Base-by-base conservation (phyloP, 495 filamentous ascomycete species). In the Platismatia glauca region DNA sequence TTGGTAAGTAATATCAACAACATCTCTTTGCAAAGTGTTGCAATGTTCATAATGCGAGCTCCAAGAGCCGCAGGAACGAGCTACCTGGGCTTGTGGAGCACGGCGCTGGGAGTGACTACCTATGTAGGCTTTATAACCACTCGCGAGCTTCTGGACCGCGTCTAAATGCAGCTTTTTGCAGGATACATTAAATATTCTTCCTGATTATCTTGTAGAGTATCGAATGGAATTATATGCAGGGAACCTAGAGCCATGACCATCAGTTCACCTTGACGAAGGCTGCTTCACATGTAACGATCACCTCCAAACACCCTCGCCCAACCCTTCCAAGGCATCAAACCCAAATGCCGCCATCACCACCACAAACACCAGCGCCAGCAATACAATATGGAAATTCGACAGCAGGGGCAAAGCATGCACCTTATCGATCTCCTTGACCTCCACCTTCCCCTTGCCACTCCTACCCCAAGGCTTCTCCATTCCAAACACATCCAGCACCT, bases 401-500 rank as follows among this genome's bases (percentile, higher is more conserved):
- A 71, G 41, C n/a, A 71, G 22, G 27, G 68, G 69, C 57, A 64
- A 53, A 15, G 43, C 55, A 60, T 70, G 68, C 53, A 66, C 22
- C 61, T 48, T 44, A 35, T 71, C 69, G 56, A 71, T 71, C 24
- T 64, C 63, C 60, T 62, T 63, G 4, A 66, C 59, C 34, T 66
- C 60, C 20, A 55, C 39, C 29, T 63, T 63, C 31, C 27, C 37
- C 33, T 37, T 50, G 12, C 24, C 43, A 12, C 22, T 61, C 11
- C 13, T 35, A 27, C 7, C 39, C 70, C 70, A 71, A 12, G 69
- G 69, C 38, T 64, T 66, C n/a, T 46, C 56, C 64, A 70, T 67
- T 27, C 56, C 57, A 57, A 70, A 65, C 2, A 64, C 64, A 39
- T 71, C 71, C 8, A 83, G 66, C 2, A 88, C 76, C 72, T 86